Conservation (phyloP, 2,329 filamentous ascomycete species). For the Aspergillus sp. region DNA sequence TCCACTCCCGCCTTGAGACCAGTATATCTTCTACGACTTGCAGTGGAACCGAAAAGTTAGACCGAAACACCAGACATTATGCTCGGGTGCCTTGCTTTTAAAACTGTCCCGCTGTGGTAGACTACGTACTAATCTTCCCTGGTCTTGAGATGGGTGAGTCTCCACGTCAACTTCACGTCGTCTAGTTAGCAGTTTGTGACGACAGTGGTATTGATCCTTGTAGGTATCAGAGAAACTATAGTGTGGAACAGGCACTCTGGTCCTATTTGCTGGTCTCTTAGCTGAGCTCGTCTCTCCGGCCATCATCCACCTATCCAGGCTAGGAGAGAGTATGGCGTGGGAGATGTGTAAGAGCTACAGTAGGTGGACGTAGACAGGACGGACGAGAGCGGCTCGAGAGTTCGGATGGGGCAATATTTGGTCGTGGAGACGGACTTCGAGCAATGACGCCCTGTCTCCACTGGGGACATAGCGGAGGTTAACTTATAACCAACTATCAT, state of each 20-base stretch:
- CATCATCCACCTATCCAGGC: background rate
- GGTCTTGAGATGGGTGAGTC: too few species aligned
- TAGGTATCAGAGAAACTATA: background rate
- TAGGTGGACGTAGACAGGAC: background rate
- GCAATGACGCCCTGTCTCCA: background rate
- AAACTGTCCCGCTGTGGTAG: too few species aligned
- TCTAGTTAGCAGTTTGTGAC: background rate
- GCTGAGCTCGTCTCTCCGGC: background rate
- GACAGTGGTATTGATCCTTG: background rate
- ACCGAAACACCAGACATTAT: background rate
- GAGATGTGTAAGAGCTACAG: background rate
- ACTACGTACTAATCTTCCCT: too few species aligned
- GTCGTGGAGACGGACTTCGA: background rate
- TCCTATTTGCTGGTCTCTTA: background rate
- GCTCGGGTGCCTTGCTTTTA: background rate
- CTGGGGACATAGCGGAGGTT: background rate
- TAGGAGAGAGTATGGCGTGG: background rate
- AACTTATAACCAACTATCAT: too few species aligned
- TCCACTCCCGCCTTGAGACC: conserved; percentile 25
- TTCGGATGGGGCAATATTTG: background rate
- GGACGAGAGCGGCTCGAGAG: background rate
- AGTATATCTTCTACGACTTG: background rate
- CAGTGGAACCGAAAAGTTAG: background rate
- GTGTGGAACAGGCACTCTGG: background rate
- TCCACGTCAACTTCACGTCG: background rate